Evolutionary conservation across 495 filamentous ascomycete species (phyloP).

Genomic region (Venustampulla echinocandica): DNA sequence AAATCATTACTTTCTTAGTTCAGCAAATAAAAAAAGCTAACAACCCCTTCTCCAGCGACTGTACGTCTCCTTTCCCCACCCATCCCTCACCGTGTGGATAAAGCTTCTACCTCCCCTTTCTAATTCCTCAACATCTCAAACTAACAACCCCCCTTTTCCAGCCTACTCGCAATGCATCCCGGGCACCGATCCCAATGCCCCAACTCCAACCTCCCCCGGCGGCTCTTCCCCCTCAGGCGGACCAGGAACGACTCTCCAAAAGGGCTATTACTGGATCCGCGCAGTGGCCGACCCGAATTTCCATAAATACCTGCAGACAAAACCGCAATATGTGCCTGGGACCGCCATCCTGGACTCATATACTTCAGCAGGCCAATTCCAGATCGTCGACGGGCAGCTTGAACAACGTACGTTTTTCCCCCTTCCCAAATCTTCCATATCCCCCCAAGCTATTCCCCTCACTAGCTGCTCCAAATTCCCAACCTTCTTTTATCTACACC

Average conservation of each 20-base stretch:
- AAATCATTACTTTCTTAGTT: background rate
- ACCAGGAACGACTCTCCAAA: slow-evolving; percentile 36
- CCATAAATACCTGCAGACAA: slow-evolving; percentile 55
- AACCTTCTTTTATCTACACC: too few species aligned
- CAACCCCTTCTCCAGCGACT: slow-evolving; percentile 10
- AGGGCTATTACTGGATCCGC: slow-evolving; percentile 52
- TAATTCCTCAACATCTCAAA: background rate
- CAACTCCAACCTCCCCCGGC: slow-evolving; percentile 16
- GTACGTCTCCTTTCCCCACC: too few species aligned
- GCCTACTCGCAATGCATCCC: slow-evolving; percentile 31
- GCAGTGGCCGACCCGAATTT: slow-evolving; percentile 51
- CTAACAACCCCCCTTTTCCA: background rate
- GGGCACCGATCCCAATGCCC: slow-evolving; percentile 7
- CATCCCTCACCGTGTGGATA: too few species aligned
- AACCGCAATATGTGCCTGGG: slow-evolving; percentile 37
- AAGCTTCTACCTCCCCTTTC: too few species aligned
- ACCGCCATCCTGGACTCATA: slow-evolving; percentile 42
- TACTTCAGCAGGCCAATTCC: slow-evolving; percentile 52
- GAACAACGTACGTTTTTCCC: slow-evolving; percentile 34
- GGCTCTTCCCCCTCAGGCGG: slow-evolving; percentile 16
- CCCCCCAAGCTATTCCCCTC: too few species aligned
- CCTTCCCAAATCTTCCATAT: too few species aligned
- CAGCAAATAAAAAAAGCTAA: background rate
- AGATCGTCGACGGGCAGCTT: slow-evolving; percentile 47
- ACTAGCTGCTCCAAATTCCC: too few species aligned